phyloP scores from a whole-genome alignment of 331 rosid species.

The Malus hybrid region DNA sequence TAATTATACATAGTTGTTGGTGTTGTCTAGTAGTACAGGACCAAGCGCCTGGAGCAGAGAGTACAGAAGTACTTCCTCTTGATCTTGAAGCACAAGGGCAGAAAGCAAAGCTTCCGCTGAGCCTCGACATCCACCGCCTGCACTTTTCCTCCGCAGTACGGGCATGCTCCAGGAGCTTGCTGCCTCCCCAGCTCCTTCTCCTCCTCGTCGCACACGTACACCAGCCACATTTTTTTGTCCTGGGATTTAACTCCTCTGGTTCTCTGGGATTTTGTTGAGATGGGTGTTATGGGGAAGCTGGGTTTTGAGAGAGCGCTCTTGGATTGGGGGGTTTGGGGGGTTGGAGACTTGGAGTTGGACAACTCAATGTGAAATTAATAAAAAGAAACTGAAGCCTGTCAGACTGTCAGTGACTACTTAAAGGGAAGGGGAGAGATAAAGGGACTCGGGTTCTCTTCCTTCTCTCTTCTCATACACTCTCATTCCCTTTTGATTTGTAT shows the following conservation, averaged over 20 bases:
- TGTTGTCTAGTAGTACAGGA: conserved; percentile 29
- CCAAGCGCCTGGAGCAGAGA: conserved; percentile 59
- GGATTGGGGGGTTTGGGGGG: too few relatives aligned
- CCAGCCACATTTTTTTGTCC: conserved; percentile 52
- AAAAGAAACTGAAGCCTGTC: too few relatives aligned
- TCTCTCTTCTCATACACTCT: too few relatives aligned
- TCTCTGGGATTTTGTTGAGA: not conserved
- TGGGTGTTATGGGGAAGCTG: not conserved
- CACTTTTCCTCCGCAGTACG: conserved; percentile 75
- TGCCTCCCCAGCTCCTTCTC: conserved; percentile 67
- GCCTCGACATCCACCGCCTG: conserved; percentile 64
- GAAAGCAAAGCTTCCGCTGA: conserved; percentile 48
- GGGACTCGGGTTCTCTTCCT: too few relatives aligned
- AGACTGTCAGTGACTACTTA: too few relatives aligned
- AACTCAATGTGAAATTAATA: too few relatives aligned
- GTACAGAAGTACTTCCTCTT: conserved; percentile 76
- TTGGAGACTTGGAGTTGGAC: too few relatives aligned
- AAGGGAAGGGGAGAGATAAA: too few relatives aligned
- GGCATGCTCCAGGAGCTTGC: conserved; percentile 76
- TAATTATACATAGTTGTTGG: not conserved
- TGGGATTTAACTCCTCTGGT: not conserved
- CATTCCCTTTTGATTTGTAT: too few relatives aligned
- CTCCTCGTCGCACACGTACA: conserved; percentile 41
- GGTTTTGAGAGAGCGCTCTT: not conserved
- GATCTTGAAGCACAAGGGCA: conserved; percentile 73